Base-by-base conservation (phyloP, 805 yeast species). In the Kodamaea jinghongensis region DNA sequence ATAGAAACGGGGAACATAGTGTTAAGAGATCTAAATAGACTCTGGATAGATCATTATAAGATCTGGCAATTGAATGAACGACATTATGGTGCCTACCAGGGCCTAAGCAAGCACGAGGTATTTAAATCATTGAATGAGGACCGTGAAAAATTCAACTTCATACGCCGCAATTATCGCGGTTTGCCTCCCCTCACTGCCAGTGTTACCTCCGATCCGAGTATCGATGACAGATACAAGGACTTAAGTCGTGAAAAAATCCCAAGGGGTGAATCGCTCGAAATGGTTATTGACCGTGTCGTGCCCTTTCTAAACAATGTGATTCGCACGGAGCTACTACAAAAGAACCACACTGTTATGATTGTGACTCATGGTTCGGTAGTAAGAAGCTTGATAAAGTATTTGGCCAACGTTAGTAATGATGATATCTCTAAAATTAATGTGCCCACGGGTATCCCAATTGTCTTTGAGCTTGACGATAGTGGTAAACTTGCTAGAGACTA, bases 361-460 rank as follows among this genome's bases (percentile, higher is more conserved):
- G 72, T 67, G 10, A 65, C 73, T 8, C 75, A 69, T 45, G 75
- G 75, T 4, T 61, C 68, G 29, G 58, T 67, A 11, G 72, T 66
- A 9, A 57, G 75, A 41, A 61, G 70, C 35, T 48, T 69, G 22
- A 68, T 67, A 25, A 68, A 68, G 49, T 58, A 64, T 37, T 54
- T 69, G 22, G 56, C 56, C 33, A 51, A 55, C 23, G 61, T 67
- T 17, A 56, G 62, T 37, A 71, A 69, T 47, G 57, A 56, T 26
- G 66, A 61, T 38, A 67, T 69, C 23, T 57, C 63, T 30, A 56
- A 60, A 31, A 64, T 69, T 38, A 67, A 69, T 44, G 68, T 67
- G 2, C 73, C 75, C 13, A 69, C 73, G 1, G 75, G 73, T 1
- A 60, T 69, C 3, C 75, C 75, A 7, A 50, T 67, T n/a, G 65